These are phyloP conservation scores for Xylariaceae sp. DNA, from an alignment of 2,329 filamentous ascomycete species.

Conservation along the genomic window DNA sequence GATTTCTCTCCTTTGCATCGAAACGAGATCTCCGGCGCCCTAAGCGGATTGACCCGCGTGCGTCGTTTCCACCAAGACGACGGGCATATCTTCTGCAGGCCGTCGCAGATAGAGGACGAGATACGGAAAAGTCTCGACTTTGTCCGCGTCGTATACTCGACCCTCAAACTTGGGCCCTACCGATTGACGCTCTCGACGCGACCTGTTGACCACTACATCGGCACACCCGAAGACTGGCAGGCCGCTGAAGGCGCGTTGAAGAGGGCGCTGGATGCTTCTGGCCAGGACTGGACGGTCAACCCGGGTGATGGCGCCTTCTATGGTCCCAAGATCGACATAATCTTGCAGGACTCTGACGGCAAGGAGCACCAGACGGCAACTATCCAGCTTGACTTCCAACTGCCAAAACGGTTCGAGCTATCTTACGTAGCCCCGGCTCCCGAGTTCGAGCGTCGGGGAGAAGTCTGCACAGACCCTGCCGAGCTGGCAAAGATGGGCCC, in stretches of 20 bases:
- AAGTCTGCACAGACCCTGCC: slow-evolving; percentile 43
- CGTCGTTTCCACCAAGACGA: slow-evolving; percentile 95
- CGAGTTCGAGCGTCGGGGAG: slow-evolving; percentile 50
- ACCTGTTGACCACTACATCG: slow-evolving; percentile 72
- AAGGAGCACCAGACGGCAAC: slow-evolving; percentile 88
- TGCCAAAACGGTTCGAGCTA: slow-evolving; percentile 75
- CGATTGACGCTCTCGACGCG: slow-evolving; percentile 73
- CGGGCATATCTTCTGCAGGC: slow-evolving; percentile 87
- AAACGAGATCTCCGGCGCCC: slow-evolving; percentile 89
- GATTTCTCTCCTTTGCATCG: slow-evolving; percentile 95
- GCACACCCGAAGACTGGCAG: slow-evolving; percentile 60
- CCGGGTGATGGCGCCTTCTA: slow-evolving; percentile 86
- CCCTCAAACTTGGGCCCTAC: slow-evolving; percentile 69
- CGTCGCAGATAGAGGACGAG: slow-evolving; percentile 57
- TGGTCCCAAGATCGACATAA: slow-evolving; percentile 85
- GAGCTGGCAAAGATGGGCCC: slow-evolving; percentile 49
- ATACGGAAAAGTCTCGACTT: slow-evolving; percentile 33
- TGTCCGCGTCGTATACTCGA: slow-evolving; percentile 45
- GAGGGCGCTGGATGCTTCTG: slow-evolving; percentile 56
- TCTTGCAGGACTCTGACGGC: slow-evolving; percentile 71
- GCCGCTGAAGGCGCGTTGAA: slow-evolving; percentile 63
- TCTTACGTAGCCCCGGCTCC: slow-evolving; percentile 67
- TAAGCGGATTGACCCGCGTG: slow-evolving; percentile 86
- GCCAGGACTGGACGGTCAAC: slow-evolving; percentile 67
- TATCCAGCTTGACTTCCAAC: slow-evolving; percentile 84